These are phyloP conservation scores for Plenodomus biglobosus DNA, from an alignment of 2,329 filamentous ascomycete genomes.

Conservation along the genomic window DNA sequence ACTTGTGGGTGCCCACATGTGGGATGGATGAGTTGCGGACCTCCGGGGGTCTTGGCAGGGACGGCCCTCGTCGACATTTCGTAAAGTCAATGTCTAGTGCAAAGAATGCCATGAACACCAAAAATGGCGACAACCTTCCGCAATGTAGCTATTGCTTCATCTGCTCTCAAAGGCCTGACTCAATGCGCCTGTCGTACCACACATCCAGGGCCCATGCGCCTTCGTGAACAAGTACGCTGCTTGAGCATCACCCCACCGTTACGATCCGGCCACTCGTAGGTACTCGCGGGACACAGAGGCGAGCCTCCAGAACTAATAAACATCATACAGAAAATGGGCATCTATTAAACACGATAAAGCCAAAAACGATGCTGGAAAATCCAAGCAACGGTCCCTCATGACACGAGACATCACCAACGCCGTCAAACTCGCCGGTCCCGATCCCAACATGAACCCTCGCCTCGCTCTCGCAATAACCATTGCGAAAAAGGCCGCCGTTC, in stretches of 20 bases:
- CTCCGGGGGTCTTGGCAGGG: conserved; percentile 27
- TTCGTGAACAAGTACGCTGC: conserved; percentile 25
- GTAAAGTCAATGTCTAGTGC: conserved; percentile 14
- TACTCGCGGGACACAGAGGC: background rate
- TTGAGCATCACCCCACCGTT: conserved; percentile 30
- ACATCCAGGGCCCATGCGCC: conserved; percentile 11
- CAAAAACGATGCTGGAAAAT: conserved; percentile 78
- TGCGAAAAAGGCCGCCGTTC: conserved; percentile 84
- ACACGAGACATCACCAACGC: conserved; percentile 72
- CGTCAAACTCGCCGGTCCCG: conserved; percentile 74
- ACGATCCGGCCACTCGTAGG: conserved; percentile 42
- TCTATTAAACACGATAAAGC: conserved; percentile 96
- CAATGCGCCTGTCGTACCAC: conserved; percentile 24
- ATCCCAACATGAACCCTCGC: conserved; percentile 72
- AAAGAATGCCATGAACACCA: background rate
- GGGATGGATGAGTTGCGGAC: conserved; percentile 25
- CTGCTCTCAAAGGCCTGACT: conserved; percentile 7
- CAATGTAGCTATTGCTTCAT: conserved; percentile 16
- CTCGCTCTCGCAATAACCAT: conserved; percentile 70
- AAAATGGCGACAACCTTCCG: conserved; percentile 20
- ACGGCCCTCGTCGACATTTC: conserved; percentile 20
- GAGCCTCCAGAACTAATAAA: background rate
- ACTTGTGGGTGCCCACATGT: conserved; percentile 17
- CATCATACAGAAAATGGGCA: conserved; percentile 73
- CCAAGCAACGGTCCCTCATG: conserved; percentile 66